phyloP scores from a whole-genome alignment of 768 basidiomycete genomes.

The Kondoa subrosea region DNA sequence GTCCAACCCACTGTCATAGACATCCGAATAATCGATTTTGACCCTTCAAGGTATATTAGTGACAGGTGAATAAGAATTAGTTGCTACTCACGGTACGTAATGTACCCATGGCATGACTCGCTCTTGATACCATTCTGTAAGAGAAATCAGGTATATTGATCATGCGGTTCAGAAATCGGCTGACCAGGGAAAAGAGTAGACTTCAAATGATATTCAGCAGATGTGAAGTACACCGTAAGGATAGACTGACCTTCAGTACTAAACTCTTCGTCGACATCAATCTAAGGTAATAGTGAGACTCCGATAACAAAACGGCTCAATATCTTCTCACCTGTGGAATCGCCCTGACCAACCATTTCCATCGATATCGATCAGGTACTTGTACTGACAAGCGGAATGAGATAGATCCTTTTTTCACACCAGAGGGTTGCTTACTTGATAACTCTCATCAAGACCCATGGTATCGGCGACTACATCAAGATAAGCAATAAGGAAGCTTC shows the following conservation, averaged over 20 bases:
- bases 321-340: conserved; percentile 23
- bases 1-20: conserved; percentile 34
- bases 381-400: conserved; percentile 21
- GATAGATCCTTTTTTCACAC: conserved; percentile 17
- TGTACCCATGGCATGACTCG: conserved; percentile 30
- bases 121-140: background rate
- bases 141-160: background rate
- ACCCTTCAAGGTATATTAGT: conserved; percentile 10
- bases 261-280: conserved; percentile 69
- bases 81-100: conserved; percentile 12
- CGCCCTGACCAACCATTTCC: conserved; percentile 25
- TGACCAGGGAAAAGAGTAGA: background rate
- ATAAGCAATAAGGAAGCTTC: too few species aligned
- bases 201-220: background rate
- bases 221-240: conserved; percentile 37
- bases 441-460: conserved; percentile 26
- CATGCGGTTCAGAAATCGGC: background rate
- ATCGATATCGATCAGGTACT: conserved; percentile 23
- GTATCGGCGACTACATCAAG: conserved; percentile 27
- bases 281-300: conserved; percentile 45
- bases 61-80: background rate
- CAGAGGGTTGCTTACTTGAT: conserved; percentile 17
- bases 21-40: conserved; percentile 34
- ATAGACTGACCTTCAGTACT: conserved; percentile 68
- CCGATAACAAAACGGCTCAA: conserved; percentile 63